Percentiles rank a stretch among this genome's conserved stretches.
Conservation (phyloP, 345 rosid species). For the Populus tremula region DNA sequence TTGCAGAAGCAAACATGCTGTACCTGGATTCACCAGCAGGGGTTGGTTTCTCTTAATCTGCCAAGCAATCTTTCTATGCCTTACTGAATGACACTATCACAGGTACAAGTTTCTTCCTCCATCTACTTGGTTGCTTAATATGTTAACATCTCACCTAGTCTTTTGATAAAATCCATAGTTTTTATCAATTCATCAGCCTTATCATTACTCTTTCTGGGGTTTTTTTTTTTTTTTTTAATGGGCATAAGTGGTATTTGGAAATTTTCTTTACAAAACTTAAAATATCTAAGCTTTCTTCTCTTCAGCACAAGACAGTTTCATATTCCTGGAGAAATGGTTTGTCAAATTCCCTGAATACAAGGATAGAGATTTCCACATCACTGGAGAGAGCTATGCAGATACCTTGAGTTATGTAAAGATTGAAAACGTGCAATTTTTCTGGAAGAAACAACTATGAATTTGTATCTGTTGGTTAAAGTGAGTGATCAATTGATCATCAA, state of each 20-base stretch:
- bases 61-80: not conserved
- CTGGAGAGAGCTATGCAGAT: slow-evolving; percentile 23
- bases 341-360: slow-evolving; percentile 22
- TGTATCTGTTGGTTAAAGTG: not conserved
- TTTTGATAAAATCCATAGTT: not conserved
- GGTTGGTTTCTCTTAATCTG: slow-evolving; percentile 6
- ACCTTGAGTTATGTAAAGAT: not conserved
- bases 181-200: not conserved
- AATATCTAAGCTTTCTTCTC: not conserved
- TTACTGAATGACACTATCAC: not conserved
- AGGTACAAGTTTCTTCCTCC: not conserved
- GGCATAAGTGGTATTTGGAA: too few species aligned
- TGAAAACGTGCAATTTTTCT: too few species aligned
- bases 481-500: not conserved
- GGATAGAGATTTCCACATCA: slow-evolving; percentile 11
- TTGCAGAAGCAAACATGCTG: slow-evolving; percentile 1
- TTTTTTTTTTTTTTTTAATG: not conserved
- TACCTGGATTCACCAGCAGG: slow-evolving; percentile 8
- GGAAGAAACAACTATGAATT: not conserved
- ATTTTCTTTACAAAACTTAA: not conserved
- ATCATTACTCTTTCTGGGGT: not conserved
- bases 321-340: slow-evolving; percentile 17
- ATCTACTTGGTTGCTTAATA: not conserved
- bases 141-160: not conserved
- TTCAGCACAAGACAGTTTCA: slow-evolving; percentile 21